Conservation (phyloP, 208 protist genomes). For the Trichomonas tenax region DNA sequence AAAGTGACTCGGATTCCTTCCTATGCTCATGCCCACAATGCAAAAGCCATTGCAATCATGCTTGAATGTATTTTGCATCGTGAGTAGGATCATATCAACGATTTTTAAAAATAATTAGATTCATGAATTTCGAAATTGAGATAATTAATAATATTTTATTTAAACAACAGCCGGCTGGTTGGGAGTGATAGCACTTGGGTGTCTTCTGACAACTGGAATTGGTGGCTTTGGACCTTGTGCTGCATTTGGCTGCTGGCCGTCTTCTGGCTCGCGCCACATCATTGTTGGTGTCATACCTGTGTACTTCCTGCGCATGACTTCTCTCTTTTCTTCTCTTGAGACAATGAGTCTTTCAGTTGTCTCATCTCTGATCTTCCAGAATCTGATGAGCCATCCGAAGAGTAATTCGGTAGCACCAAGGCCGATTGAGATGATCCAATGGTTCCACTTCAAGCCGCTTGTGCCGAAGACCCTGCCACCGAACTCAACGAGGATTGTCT, state of each 20-base stretch:
- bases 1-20: too few relatives aligned
- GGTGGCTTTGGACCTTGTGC: not conserved
- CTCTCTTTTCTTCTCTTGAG: not conserved
- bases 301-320: not conserved
- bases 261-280: not conserved
- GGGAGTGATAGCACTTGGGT: not conserved
- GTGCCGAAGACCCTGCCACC: not conserved
- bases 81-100: too few relatives aligned
- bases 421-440: not conserved
- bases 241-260: not conserved
- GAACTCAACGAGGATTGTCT: not conserved
- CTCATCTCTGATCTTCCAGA: not conserved
- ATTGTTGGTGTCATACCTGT: constrained; percentile 9
- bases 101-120: too few relatives aligned
- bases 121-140: too few relatives aligned
- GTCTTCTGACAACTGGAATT: not conserved
- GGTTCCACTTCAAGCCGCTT: not conserved
- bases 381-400: not conserved
- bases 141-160: too few relatives aligned
- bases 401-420: not conserved
- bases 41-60: too few relatives aligned
- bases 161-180: not conserved
- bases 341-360: not conserved
- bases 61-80: too few relatives aligned
- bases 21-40: too few relatives aligned